Conservation (phyloP, 2,329 filamentous ascomycete genomes). For the Lasiodiplodia sp. region DNA sequence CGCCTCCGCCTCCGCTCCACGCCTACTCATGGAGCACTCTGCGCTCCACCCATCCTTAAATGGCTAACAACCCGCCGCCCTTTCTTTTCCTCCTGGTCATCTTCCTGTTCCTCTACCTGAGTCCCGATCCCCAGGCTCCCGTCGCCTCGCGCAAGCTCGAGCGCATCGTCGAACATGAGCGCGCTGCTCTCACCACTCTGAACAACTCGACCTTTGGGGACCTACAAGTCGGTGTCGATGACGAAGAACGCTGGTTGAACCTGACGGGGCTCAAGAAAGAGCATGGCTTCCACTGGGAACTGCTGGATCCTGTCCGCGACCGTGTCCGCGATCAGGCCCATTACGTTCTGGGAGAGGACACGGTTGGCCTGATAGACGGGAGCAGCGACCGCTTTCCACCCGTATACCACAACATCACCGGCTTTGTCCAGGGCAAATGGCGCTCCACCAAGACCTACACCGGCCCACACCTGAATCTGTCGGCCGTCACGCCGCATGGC, state of each 20-base stretch:
- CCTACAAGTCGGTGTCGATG: constrained; percentile 51
- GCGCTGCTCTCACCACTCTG: constrained; percentile 37
- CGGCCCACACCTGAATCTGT: constrained; percentile 48
- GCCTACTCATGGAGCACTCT: constrained; percentile 20
- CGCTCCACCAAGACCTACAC: constrained; percentile 53
- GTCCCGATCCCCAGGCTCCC: constrained; percentile 25
- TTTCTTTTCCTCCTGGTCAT: constrained; percentile 28
- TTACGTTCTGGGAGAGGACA: constrained; percentile 47
- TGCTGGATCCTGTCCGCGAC: constrained; percentile 71
- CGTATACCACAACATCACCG: constrained; percentile 77
- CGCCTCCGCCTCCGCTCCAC: background rate
- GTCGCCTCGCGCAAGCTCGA: constrained; percentile 21
- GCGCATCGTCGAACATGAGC: constrained; percentile 25
- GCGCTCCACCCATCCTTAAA: constrained; percentile 14
- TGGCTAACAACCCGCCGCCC: constrained; percentile 29
- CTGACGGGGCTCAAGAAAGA: constrained; percentile 78
- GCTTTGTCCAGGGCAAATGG: constrained; percentile 80
- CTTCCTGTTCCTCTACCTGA: constrained; percentile 28
- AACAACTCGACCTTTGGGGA: constrained; percentile 60
- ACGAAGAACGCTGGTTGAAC: constrained; percentile 54
- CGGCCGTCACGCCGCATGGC: constrained; percentile 68
- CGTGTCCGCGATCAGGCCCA: constrained; percentile 66
- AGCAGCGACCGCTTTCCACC: constrained; percentile 19
- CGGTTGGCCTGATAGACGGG: constrained; percentile 32
- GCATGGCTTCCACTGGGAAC: constrained; percentile 80